Evolutionary conservation across 2,329 filamentous ascomycete species (phyloP).

Genomic region (Ambrosiella cleistominuta): DNA sequence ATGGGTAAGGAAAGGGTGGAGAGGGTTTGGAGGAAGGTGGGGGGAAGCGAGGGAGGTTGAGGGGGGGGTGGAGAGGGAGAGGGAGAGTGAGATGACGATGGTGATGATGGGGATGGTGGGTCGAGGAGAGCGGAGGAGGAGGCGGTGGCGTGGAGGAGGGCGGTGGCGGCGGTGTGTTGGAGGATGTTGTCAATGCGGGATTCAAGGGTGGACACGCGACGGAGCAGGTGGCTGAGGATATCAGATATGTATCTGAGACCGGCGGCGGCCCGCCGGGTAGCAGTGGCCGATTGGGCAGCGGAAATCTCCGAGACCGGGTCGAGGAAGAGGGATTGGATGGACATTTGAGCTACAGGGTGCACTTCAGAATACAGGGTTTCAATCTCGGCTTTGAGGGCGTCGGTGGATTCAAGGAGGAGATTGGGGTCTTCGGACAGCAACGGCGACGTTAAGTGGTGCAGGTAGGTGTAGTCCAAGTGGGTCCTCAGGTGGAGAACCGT

Average conservation of each 20-base stretch:
- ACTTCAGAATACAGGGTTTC: slow-evolving; percentile 55
- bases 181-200: slow-evolving; percentile 19
- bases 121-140: neutral
- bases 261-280: neutral
- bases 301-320: neutral
- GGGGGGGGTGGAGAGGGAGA: neutral
- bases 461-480: slow-evolving; percentile 36
- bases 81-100: neutral
- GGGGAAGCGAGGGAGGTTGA: neutral
- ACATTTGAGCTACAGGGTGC: slow-evolving; percentile 52
- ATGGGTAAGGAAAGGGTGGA: neutral
- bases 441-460: slow-evolving; percentile 23
- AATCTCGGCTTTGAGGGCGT: slow-evolving; percentile 42
- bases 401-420: slow-evolving; percentile 17
- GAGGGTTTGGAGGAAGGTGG: neutral
- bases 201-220: slow-evolving; percentile 25
- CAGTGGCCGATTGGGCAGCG: neutral
- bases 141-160: too few relatives aligned
- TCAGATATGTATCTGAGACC: neutral
- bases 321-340: slow-evolving; percentile 48
- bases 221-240: neutral
- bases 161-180: neutral
- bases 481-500: slow-evolving; percentile 38
- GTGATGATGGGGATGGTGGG: neutral
- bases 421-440: slow-evolving; percentile 20